Conservation (phyloP, 2,329 filamentous ascomycete species). For the Arthrinium phaeospermum region DNA sequence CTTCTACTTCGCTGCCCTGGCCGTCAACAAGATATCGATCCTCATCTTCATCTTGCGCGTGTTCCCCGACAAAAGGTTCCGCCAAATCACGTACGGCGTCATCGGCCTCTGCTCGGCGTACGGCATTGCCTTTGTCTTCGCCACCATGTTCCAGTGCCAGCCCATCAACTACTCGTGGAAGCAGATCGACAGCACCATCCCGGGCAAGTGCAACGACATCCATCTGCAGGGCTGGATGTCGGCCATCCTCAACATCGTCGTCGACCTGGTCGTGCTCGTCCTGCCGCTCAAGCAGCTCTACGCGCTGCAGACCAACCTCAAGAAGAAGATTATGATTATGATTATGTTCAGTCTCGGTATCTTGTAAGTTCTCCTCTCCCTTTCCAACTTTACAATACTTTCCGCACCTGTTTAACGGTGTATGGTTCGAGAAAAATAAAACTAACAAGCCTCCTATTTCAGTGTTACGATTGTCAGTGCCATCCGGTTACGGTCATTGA, state of each 20-base stretch:
- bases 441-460: not conserved
- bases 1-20: conserved; percentile 41
- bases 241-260: conserved; percentile 40
- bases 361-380: conserved; percentile 39
- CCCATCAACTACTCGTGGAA: conserved; percentile 41
- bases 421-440: not conserved
- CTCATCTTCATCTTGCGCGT: conserved; percentile 41
- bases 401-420: too few species aligned
- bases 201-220: conserved; percentile 39
- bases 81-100: conserved; percentile 32
- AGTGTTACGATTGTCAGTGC: conserved; percentile 52
- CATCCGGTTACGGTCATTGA: conserved; percentile 48
- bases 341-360: conserved; percentile 44
- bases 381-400: not conserved
- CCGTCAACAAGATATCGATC: conserved; percentile 42
- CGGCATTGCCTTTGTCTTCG: conserved; percentile 31
- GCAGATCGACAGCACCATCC: conserved; percentile 27
- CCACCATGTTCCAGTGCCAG: conserved; percentile 38
- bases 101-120: conserved; percentile 37
- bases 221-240: conserved; percentile 38
- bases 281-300: conserved; percentile 40
- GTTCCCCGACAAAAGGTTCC: conserved; percentile 38
- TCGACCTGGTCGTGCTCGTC: conserved; percentile 31
- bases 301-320: conserved; percentile 37
- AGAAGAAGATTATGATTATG: conserved; percentile 42